Base-by-base conservation (phyloP, 208 protist species). In the Porcisia deanei region DNA sequence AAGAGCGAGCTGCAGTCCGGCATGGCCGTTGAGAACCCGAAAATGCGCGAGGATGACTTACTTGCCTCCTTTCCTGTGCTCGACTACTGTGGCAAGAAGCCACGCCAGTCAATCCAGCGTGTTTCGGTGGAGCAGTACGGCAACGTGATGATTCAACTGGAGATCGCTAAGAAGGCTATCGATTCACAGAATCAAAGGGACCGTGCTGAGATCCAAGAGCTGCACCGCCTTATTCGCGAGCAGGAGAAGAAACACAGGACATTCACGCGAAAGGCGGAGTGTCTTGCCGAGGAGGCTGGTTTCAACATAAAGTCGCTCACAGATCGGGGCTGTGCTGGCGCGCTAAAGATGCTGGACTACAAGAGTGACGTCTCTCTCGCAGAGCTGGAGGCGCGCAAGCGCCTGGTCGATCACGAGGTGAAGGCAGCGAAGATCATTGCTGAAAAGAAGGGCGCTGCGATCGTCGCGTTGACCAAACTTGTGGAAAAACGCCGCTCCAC, bases 121-220 rank as follows among this genome's bases (percentile, higher is more conserved):
- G 72, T 96, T 30, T 89, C 89, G 0, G 73, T 96, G 57, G 92
- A 94, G 76, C 88, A 94, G 65, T 83, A 91, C 18, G 89, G 90
- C 34, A 92, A 90, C 67, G 74, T 88, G 3, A 67, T 94, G 45
- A 82, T 77, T 25, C 90, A 96, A 82, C 85, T 96, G 25, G 85
- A 91, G 16, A 89, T 95, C 60, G 89, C 90, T 9, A 74, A 81
- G 53, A 87, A 88, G 81, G 89, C 88, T 7, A 86, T 96, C 55
- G 70, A 81, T 43, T 66, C 92, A 61, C 73, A 91, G 65, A 96
- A 95, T 71, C 71, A 76, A 5, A 58, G 72, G 75, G 79, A 95
- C 52, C 55, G 76, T 39, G 78, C 80, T 18, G 83, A 88, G 18
- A 65, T 94, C 20, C 80, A 86, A 65, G 87, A 89, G 49, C 81